Conservation (phyloP, 148 eudicot species). For the Chenopodium suecicum region DNA sequence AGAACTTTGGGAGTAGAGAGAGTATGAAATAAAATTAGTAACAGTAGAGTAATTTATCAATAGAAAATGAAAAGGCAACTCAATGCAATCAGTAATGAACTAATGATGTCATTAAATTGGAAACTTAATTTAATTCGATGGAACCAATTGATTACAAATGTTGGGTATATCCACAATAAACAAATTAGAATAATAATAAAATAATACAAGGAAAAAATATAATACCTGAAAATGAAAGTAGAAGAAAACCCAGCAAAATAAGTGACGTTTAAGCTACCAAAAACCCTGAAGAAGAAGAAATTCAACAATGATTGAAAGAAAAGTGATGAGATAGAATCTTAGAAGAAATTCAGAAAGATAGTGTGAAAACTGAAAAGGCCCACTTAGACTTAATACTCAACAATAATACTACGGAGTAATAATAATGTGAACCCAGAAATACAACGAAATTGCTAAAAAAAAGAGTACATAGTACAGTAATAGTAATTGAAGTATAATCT, state of each 20-base stretch:
- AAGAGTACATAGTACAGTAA: not conserved
- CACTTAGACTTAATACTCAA: not conserved
- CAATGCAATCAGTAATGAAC: not conserved
- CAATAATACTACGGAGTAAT: too few species aligned
- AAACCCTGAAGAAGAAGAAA: not conserved
- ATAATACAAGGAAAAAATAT: not conserved
- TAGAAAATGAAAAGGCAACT: too few species aligned
- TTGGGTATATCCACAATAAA: not conserved
- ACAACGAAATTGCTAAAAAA: not conserved
- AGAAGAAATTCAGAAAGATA: not conserved
- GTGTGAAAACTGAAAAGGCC: not conserved
- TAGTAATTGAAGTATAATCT: not conserved
- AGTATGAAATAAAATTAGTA: too few species aligned
- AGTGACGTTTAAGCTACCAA: not conserved
- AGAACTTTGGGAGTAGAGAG: too few species aligned
- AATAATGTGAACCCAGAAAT: conserved; percentile 8
- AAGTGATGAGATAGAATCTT: not conserved
- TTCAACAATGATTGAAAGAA: not conserved
- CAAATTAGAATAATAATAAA: not conserved
- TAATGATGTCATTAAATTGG: not conserved
- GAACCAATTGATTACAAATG: too few species aligned
- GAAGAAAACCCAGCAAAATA: not conserved
- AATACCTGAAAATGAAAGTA: conserved; percentile 3
- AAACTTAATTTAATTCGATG: too few species aligned
- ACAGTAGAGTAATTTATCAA: too few species aligned